Evolutionary conservation across 2,329 filamentous ascomycete genomes (phyloP).

Genomic region (Fonsecaea pedrosoi): DNA sequence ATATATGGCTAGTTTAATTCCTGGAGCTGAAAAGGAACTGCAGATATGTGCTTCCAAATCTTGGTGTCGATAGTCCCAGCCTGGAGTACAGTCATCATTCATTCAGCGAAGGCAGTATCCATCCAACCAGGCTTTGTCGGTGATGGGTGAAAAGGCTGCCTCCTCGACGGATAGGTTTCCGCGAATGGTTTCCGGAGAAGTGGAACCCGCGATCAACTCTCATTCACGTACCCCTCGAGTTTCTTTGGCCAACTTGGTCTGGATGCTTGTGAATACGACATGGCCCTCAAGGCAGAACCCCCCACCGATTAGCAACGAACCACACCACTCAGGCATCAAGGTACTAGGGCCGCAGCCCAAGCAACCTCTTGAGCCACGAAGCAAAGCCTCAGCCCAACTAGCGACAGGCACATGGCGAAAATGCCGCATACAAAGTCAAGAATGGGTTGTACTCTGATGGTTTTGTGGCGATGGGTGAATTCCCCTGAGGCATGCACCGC

Average conservation of each 20-base stretch:
- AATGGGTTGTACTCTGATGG: background rate
- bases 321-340: constrained; percentile 5
- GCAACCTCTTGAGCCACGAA: constrained; percentile 4
- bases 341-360: background rate
- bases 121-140: background rate
- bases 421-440: constrained; percentile 18
- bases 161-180: background rate
- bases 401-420: constrained; percentile 23
- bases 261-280: constrained; percentile 15
- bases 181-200: constrained; percentile 10
- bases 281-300: background rate
- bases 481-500: constrained; percentile 10
- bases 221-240: background rate
- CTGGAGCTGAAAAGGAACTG: background rate
- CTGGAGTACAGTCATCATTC: constrained; percentile 7
- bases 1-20: background rate
- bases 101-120: background rate
- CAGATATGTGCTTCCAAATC: constrained; percentile 14
- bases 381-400: constrained; percentile 15
- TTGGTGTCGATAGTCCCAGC: constrained; percentile 9
- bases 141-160: background rate
- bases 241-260: constrained; percentile 10
- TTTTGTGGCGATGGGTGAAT: background rate
- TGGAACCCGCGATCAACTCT: background rate
- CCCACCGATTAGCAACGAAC: constrained; percentile 3